Percentiles rank a stretch among this genome's conserved stretches.
Evolutionary conservation across 306 rosid genomes (phyloP).

Genomic region (Senna siamea): DNA sequence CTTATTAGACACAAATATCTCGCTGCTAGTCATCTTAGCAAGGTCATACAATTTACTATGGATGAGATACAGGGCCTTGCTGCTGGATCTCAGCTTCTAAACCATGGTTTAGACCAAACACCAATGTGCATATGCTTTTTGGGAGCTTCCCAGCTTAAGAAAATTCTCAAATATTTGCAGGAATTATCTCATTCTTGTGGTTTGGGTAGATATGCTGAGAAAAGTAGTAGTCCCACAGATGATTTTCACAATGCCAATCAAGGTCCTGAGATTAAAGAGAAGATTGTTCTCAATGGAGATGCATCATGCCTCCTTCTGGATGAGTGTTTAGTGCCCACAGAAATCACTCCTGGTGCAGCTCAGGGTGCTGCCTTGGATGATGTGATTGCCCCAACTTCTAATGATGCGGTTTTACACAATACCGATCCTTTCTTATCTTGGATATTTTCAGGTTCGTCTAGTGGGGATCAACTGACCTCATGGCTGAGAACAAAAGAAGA

Average conservation of each 20-base stretch:
- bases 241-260: conserved; percentile 49
- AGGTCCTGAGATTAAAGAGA: conserved; percentile 67
- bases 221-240: conserved; percentile 55
- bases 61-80: conserved; percentile 78
- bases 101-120: conserved; percentile 73
- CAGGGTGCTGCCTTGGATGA: conserved; percentile 50
- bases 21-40: conserved; percentile 78
- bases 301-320: conserved; percentile 78
- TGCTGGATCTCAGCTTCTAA: conserved; percentile 78
- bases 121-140: conserved; percentile 91
- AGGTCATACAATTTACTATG: conserved; percentile 80
- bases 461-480: conserved; percentile 76
- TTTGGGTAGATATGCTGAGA: conserved; percentile 71
- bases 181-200: conserved; percentile 81
- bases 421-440: conserved; percentile 70
- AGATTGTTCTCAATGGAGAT: conserved; percentile 81
- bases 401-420: conserved; percentile 49
- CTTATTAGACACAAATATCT: conserved; percentile 82
- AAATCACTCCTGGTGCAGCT: conserved; percentile 43
- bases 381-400: conserved; percentile 48
- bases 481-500: conserved; percentile 81
- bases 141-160: conserved; percentile 77
- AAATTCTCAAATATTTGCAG: conserved; percentile 88
- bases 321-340: conserved; percentile 62
- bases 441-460: conserved; percentile 71